Conservation (phyloP, 2,329 filamentous ascomycete species). For the Dothidotthia symphoricarpi region DNA sequence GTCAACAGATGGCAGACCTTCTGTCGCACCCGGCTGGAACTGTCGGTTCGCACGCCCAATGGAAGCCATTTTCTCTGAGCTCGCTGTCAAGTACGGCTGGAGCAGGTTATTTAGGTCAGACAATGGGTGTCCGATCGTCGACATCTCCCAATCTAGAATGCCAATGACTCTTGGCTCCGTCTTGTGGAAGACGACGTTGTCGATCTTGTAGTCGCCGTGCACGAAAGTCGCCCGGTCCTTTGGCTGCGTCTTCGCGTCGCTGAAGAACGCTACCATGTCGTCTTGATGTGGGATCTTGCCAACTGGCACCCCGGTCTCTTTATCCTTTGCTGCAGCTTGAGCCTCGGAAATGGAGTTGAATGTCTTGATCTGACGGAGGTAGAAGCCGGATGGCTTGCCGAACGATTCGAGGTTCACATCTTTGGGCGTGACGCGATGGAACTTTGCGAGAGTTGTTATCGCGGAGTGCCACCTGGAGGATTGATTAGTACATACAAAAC, state of each 20-base stretch:
- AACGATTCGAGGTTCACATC: slow-evolving; percentile 69
- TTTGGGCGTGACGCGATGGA: slow-evolving; percentile 71
- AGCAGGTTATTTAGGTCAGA: slow-evolving; percentile 84
- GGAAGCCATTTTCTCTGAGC: slow-evolving; percentile 36
- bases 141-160: slow-evolving; percentile 93
- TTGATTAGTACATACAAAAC: slow-evolving; percentile 1
- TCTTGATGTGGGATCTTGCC: slow-evolving; percentile 81
- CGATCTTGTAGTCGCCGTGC: slow-evolving; percentile 92
- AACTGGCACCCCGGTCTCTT: slow-evolving; percentile 72
- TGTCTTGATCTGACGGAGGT: slow-evolving; percentile 79
- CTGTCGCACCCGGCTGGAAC: slow-evolving; percentile 63
- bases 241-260: slow-evolving; percentile 66
- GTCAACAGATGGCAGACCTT: slow-evolving; percentile 63
- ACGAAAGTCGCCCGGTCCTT: slow-evolving; percentile 75
- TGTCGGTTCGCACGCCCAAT: slow-evolving; percentile 45
- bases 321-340: slow-evolving; percentile 73
- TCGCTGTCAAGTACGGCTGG: slow-evolving; percentile 46
- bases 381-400: slow-evolving; percentile 75
- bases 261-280: slow-evolving; percentile 77
- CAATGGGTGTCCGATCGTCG: slow-evolving; percentile 92
- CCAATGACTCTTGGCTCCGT: slow-evolving; percentile 86
- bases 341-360: slow-evolving; percentile 75
- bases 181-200: slow-evolving; percentile 70
- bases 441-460: slow-evolving; percentile 75
- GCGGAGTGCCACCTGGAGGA: slow-evolving; percentile 76